Percentiles rank a stretch among this genome's conserved stretches.
Conservation (phyloP, 495 filamentous ascomycete species). For the Neurospora cerealis region DNA sequence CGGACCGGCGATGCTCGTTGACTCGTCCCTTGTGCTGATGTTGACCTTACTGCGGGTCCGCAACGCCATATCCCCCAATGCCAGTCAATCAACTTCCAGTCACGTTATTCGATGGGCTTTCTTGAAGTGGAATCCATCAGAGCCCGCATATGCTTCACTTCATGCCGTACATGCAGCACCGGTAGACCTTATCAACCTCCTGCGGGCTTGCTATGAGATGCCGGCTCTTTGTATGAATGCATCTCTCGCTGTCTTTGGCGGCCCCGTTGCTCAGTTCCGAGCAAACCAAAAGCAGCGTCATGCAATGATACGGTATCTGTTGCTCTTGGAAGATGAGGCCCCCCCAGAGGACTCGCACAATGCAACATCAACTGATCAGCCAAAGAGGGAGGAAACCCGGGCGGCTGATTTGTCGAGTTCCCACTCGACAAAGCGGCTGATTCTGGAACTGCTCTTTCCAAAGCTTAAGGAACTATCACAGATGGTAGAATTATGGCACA, state of each 20-base stretch:
- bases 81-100: conserved; percentile 52
- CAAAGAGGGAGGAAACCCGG: conserved; percentile 3
- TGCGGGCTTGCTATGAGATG: conserved; percentile 34
- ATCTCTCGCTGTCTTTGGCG: conserved; percentile 27
- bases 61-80: conserved; percentile 52
- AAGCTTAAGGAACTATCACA: conserved; percentile 34
- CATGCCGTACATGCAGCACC: conserved; percentile 32
- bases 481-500: conserved; percentile 34
- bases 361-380: background rate
- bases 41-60: conserved; percentile 48
- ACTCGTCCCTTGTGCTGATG: conserved; percentile 71
- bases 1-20: conserved; percentile 69
- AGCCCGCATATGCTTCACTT: conserved; percentile 27
- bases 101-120: conserved; percentile 71
- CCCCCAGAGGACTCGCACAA: background rate
- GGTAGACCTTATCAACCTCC: conserved; percentile 33
- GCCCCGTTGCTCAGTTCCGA: conserved; percentile 26
- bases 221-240: conserved; percentile 13
- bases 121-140: conserved; percentile 59
- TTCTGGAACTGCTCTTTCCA: conserved; percentile 38
- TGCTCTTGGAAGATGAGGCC: conserved; percentile 24
- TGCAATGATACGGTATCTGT: conserved; percentile 28
- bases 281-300: conserved; percentile 13
- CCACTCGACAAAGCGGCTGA: conserved; percentile 33
- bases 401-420: conserved; percentile 26